Conservation (phyloP, 2,329 filamentous ascomycete genomes). For the Ceratocystiopsis brevicomis region DNA sequence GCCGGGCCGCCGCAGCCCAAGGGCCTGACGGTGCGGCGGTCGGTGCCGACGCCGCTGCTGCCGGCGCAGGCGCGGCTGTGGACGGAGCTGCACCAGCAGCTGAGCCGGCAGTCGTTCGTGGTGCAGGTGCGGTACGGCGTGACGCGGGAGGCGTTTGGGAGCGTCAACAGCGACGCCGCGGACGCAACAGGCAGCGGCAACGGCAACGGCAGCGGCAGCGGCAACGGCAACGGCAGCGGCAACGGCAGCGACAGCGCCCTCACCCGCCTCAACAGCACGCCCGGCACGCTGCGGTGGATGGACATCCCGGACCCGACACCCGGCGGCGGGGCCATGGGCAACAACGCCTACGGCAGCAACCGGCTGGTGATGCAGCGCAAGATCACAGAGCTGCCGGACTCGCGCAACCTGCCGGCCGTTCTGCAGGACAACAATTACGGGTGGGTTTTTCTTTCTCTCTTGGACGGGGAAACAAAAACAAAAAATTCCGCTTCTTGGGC, state of each 20-base stretch:
- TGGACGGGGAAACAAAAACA: no score
- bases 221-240: no score
- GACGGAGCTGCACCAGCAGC: conserved; percentile 34
- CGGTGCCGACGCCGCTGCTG: conserved; percentile 16
- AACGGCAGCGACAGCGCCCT: neutral
- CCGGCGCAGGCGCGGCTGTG: conserved; percentile 20
- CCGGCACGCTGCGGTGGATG: conserved; percentile 35
- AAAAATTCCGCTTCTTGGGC: no score
- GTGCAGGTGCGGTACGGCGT: conserved; percentile 37
- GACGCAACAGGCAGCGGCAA: neutral
- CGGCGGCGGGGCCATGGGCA: neutral
- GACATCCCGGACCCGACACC: conserved; percentile 40
- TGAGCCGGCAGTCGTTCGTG: conserved; percentile 37
- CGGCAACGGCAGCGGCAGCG: no score
- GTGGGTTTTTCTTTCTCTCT: conserved; percentile 14
- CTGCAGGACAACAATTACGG: conserved; percentile 33
- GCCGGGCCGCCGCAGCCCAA: conserved; percentile 25
- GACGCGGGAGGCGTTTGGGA: conserved; percentile 22
- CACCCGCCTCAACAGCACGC: conserved; percentile 21
- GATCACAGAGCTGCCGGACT: conserved; percentile 36
- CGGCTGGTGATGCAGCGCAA: conserved; percentile 33
- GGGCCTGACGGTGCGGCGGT: conserved; percentile 24
- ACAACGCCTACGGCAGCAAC: conserved; percentile 9
- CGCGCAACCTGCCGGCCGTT: conserved; percentile 27
- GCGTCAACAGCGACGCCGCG: neutral